Evolutionary conservation across 306 rosid genomes (phyloP), one percentile per base, ranked within the genome.

Genomic region (Cicer pinnatifidum): DNA sequence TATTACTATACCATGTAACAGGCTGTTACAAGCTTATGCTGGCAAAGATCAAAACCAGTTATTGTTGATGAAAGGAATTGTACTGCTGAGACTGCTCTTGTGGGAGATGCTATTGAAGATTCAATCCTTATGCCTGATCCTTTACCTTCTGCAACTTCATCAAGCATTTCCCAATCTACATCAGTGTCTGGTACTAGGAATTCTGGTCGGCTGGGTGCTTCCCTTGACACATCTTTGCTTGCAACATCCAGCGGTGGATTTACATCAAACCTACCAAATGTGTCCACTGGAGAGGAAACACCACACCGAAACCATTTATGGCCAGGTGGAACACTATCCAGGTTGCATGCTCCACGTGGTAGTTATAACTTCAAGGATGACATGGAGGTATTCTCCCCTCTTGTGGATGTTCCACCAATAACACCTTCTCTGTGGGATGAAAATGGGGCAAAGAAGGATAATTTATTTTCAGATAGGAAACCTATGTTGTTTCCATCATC

Each of bases 61-160:
- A 47, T 84, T 67, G 93, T 95, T 60, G 91, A 87, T 74, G 96
- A 95, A 83, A 83, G 85, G 67, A 88, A 64, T 71, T 95, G 99
- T 84, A 69, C 89, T 53, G 82, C 85, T 6, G 99, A 95, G 83
- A 87, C 87, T 43, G 89, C 93, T 58, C 97, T 95, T 67, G 82
- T 95, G 57, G 99, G 99, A 81, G 90, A 88, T 85, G 71, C 93
- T 68, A 82, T 92, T 67, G 99, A 91, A 86, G 97, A 91, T 78
- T 92, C 99, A 78, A 82, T 95, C 81, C 96, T 95, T 76, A 91
- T 95, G 99, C 99, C 99, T 8, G 99, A 95, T 81, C 99, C 96
- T 69, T 88, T 91, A 80, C 97, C 99, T 70, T 89, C 97, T 75
- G 78, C 86, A 80, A 84, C 89, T 76, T 84, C 95, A 37, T 91